Evolutionary conservation across 805 yeast genomes (phyloP).

Genomic region (Isabelozyma gotoi): DNA sequence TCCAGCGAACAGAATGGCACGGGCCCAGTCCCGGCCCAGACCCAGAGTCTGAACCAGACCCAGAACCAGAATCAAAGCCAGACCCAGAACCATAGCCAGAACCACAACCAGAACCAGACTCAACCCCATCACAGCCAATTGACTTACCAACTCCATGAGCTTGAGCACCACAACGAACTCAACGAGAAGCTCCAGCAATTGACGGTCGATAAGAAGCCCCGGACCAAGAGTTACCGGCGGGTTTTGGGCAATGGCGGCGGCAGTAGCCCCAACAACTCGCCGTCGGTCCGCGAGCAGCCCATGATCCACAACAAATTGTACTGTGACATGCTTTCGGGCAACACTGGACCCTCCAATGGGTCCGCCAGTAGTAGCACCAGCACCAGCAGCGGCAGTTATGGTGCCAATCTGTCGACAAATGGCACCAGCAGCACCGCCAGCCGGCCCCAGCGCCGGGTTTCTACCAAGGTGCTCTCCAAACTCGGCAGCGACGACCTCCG

Average conservation of each 20-base stretch:
- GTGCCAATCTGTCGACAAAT: conserved; percentile 11
- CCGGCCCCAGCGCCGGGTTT: conserved; percentile 4
- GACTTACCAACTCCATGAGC: background rate
- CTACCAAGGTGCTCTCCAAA: conserved; percentile 25
- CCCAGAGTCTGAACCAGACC: too few species aligned
- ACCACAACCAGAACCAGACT: too few species aligned
- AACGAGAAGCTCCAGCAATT: background rate
- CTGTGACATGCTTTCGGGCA: conserved; percentile 21
- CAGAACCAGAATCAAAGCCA: too few species aligned
- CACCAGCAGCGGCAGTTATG: background rate
- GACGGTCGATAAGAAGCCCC: background rate
- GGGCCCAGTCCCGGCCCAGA: too few species aligned
- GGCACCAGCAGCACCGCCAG: conserved; percentile 4
- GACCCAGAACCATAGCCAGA: too few species aligned
- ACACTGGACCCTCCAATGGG: conserved; percentile 6
- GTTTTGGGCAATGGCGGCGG: background rate
- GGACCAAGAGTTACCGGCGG: background rate
- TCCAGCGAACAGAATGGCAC: too few species aligned
- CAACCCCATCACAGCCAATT: too few species aligned
- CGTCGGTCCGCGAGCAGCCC: conserved; percentile 15
- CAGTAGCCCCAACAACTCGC: background rate
- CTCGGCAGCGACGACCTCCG: conserved; percentile 44
- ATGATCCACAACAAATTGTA: conserved; percentile 30
- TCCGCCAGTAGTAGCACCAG: background rate
- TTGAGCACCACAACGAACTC: background rate